Percentiles rank a stretch among this genome's conserved stretches.
Evolutionary conservation across 371 early-diverging fungal genomes (phyloP).

Genomic region (Cokeromyces recurvatus): DNA sequence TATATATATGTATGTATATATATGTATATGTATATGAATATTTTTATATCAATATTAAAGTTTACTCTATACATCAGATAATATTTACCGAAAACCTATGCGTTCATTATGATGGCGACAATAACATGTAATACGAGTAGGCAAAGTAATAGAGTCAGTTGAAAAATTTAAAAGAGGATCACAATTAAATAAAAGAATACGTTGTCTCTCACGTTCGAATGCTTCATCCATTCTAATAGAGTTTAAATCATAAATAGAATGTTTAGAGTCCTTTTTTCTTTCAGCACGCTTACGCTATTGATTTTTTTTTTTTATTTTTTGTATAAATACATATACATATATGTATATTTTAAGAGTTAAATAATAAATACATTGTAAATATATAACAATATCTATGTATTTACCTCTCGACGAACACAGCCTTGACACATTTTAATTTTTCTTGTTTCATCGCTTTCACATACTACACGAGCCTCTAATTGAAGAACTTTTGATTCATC

Average conservation of each 20-base stretch:
- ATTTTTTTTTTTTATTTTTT: too few species aligned
- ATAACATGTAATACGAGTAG: conserved; percentile 92
- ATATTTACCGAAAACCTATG: conserved; percentile 76
- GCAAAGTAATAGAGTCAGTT: conserved; percentile 78
- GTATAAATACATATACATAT: too few species aligned
- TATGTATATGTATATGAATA: too few species aligned
- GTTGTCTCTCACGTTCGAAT: conserved; percentile 30
- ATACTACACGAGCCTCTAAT: conserved; percentile 76
- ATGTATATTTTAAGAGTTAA: too few species aligned
- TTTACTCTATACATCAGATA: too few species aligned
- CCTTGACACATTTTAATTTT: conserved; percentile 74
- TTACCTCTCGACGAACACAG: conserved; percentile 80
- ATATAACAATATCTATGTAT: too few species aligned
- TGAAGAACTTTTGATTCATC: conserved; percentile 41
- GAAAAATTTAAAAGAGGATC: conserved; percentile 76
- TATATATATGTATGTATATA: too few species aligned
- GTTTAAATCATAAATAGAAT: neutral
- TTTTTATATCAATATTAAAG: too few species aligned
- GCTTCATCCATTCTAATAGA: conserved; percentile 18
- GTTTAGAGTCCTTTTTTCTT: conserved; percentile 25
- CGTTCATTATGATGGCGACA: conserved; percentile 92
- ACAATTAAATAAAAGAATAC: conserved; percentile 80
- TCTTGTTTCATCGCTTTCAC: conserved; percentile 75
- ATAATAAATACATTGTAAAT: too few species aligned
- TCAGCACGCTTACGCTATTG: conserved; percentile 44